Conservation (phyloP, 257 asterid genomes). For the Prunella vulgaris region DNA sequence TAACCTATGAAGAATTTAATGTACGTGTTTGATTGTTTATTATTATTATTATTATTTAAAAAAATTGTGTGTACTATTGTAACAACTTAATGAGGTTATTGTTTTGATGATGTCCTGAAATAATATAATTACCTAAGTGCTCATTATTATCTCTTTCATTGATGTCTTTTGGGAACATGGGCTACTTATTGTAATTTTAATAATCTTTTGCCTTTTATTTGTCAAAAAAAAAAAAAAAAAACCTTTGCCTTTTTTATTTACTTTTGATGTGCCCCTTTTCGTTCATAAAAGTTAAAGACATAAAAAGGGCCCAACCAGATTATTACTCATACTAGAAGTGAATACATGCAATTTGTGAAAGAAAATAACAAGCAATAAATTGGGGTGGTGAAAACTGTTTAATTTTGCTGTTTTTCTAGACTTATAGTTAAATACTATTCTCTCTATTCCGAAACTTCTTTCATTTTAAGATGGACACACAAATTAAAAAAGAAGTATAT, state of each 20-base stretch:
- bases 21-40: neutral
- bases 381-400: neutral
- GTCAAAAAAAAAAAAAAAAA: too few relatives aligned
- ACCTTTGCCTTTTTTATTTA: neutral
- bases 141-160: slow-evolving; percentile 35
- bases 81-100: slow-evolving; percentile 36
- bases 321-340: neutral
- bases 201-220: slow-evolving; percentile 21
- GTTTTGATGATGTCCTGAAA: slow-evolving; percentile 50
- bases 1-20: slow-evolving; percentile 15
- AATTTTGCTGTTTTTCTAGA: too few relatives aligned
- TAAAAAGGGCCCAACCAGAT: slow-evolving; percentile 20
- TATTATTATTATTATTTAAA: too few relatives aligned
- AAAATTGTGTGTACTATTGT: too few relatives aligned
- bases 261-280: slow-evolving; percentile 11
- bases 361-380: neutral
- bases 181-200: slow-evolving; percentile 31
- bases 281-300: slow-evolving; percentile 31
- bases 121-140: slow-evolving; percentile 36
- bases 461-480: too few relatives aligned
- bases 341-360: neutral
- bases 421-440: too few relatives aligned
- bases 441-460: too few relatives aligned
- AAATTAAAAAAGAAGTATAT: too few relatives aligned
- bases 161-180: slow-evolving; percentile 61